Percentiles rank a stretch among this genome's conserved stretches.
Conservation (phyloP, 2,329 filamentous ascomycete genomes). For the Penicillium sp. region DNA sequence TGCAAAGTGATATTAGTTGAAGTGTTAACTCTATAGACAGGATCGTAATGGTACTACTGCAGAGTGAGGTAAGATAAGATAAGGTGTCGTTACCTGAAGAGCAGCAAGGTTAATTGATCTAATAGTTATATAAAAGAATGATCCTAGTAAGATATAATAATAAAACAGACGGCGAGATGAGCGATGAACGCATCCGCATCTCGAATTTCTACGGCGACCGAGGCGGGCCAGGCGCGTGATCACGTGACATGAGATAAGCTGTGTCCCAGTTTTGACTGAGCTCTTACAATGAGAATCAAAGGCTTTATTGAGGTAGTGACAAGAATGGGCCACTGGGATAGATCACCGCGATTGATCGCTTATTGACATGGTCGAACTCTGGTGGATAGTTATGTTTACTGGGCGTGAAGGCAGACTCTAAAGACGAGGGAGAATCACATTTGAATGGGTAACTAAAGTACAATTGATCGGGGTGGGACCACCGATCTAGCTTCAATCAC, state of each 20-base stretch:
- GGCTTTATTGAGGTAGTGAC: too few relatives aligned
- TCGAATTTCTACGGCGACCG: slow-evolving; percentile 33
- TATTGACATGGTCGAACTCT: too few relatives aligned
- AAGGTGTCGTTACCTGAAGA: too few relatives aligned
- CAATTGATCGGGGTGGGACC: slow-evolving; percentile 29
- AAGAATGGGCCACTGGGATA: too few relatives aligned
- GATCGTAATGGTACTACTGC: too few relatives aligned
- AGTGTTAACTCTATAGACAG: too few relatives aligned
- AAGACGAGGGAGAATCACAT: neutral
- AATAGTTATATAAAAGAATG: too few relatives aligned
- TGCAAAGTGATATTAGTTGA: too few relatives aligned
- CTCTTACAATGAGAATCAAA: neutral
- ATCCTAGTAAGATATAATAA: too few relatives aligned
- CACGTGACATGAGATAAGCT: slow-evolving; percentile 22
- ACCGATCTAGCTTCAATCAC: slow-evolving; percentile 24
- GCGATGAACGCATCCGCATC: slow-evolving; percentile 16
- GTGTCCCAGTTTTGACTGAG: neutral
- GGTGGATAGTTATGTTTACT: neutral
- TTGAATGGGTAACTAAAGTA: slow-evolving; percentile 31
- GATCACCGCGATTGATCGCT: neutral
- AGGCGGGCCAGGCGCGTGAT: slow-evolving; percentile 19
- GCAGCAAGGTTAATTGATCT: too few relatives aligned
- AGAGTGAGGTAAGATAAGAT: too few relatives aligned
- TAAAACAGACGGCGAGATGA: slow-evolving; percentile 9
- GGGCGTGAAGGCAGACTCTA: neutral